Conservation (phyloP, 345 rosid genomes). For the Arabis alpina region DNA sequence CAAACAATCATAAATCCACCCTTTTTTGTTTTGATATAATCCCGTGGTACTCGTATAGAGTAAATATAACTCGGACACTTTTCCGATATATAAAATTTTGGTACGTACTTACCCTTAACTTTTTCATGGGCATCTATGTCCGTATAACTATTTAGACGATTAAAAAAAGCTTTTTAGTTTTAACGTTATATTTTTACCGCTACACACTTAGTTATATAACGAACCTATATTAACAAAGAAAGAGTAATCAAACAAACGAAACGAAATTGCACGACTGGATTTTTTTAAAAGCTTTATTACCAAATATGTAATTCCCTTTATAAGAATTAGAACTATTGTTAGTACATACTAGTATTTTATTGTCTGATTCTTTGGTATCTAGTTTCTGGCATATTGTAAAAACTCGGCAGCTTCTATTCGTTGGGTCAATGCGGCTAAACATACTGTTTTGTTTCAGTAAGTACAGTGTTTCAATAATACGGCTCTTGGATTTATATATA, state of each 20-base stretch:
- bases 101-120: neutral
- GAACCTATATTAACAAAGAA: neutral
- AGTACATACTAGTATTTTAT: no score
- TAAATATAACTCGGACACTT: neutral
- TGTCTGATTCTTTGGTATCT: no score
- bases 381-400: no score
- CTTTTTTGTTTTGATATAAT: neutral
- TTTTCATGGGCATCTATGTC: neutral
- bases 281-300: no score
- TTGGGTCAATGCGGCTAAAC: no score
- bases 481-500: no score
- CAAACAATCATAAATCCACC: constrained; percentile 16
- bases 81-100: neutral
- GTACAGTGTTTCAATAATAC: no score
- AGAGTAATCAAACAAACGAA: neutral
- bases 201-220: neutral
- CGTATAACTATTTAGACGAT: neutral
- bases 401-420: no score
- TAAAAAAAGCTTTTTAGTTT: neutral
- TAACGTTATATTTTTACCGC: neutral
- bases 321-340: no score
- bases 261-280: no score
- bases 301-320: no score
- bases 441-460: no score
- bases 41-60: neutral